A percentile compares a stretch with the other conserved stretches of the same genome.
These are phyloP conservation scores for Pythium scleroteichum DNA, from an alignment of 352 stramenopile genomes.

Conservation along the genomic window DNA sequence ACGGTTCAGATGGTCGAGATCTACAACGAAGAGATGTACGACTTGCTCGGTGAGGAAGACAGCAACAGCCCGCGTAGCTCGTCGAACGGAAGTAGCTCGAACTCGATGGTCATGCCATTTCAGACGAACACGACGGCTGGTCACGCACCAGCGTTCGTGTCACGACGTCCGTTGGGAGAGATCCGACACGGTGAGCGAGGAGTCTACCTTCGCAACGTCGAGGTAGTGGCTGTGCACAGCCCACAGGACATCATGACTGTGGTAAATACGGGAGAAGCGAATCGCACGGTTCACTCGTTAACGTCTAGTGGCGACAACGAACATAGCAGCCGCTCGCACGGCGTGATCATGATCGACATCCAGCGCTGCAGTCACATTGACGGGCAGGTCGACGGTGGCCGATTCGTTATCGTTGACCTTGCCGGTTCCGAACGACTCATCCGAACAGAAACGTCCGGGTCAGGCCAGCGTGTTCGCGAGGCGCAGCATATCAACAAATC, in stretches of 20 bases:
- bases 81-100: conserved; percentile 3
- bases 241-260: conserved; percentile 39
- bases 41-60: conserved; percentile 42
- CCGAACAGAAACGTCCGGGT: conserved; percentile 40
- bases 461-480: conserved; percentile 45
- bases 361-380: conserved; percentile 44
- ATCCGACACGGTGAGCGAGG: conserved; percentile 73
- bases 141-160: conserved; percentile 27
- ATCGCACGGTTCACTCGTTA: conserved; percentile 30
- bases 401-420: conserved; percentile 76
- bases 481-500: conserved; percentile 85
- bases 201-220: conserved; percentile 72
- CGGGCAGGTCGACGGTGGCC: conserved; percentile 40
- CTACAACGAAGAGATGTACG: conserved; percentile 88
- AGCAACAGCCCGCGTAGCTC: neutral
- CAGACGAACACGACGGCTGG: conserved; percentile 12
- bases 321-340: conserved; percentile 58
- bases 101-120: conserved; percentile 26
- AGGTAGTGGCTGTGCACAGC: conserved; percentile 36
- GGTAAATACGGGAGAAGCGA: conserved; percentile 38
- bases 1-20: conserved; percentile 77
- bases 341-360: conserved; percentile 62
- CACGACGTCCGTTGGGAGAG: conserved; percentile 40
- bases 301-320: conserved; percentile 30
- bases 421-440: conserved; percentile 73